Base-by-base conservation (phyloP, 805 yeast genomes). In the Saccharomycopsis fodiens region DNA sequence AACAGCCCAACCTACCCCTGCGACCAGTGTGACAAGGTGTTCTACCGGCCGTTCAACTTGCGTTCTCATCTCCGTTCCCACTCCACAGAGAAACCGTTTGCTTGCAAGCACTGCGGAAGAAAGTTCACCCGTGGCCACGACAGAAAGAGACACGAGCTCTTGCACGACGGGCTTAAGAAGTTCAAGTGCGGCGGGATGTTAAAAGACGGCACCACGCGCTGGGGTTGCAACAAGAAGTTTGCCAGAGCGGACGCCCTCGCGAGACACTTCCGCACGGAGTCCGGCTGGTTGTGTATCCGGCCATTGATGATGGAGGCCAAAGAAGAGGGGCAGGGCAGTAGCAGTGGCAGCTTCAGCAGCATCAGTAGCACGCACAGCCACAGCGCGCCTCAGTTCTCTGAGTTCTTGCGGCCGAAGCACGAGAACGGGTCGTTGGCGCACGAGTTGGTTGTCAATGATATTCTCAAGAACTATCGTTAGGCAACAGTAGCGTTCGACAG, bases 31-130 rank as follows among this genome's bases (percentile, higher is more conserved):
- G 83, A 76, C 20, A 84, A 82, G 62, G 64, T 77, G 30, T 85
- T 86, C 58, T 81, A 91, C 1, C 63, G 94, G 42, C 87, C 88
- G 0, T 85, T 86, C 60, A 85, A 86, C 59, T 68, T 85, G 54
- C 81, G 85, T 53, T 79, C 88, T 0, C 95, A 85, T 62, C 63
- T 79, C 60, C 69, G 89, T 43, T 83, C 94, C 0, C 95, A 84
- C 59, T 79, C 86, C 3, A 70, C 73, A 40, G 89, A 79, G 41
- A 75, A 81, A 46, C 93, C 93, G 4, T 82, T 67, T 63, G 70
- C 72, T 39, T 84, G 93, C 58, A 61, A 72, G 16, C 67, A 69
- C 45, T 84, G 93, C 59, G 67, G 73, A 16, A 78, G 79, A 58
- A 74, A 79, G 7, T 84, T 84, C 68, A 88, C 91, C 2, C 68